Conservation (phyloP, 345 rosid genomes). For the Brassica incana region DNA sequence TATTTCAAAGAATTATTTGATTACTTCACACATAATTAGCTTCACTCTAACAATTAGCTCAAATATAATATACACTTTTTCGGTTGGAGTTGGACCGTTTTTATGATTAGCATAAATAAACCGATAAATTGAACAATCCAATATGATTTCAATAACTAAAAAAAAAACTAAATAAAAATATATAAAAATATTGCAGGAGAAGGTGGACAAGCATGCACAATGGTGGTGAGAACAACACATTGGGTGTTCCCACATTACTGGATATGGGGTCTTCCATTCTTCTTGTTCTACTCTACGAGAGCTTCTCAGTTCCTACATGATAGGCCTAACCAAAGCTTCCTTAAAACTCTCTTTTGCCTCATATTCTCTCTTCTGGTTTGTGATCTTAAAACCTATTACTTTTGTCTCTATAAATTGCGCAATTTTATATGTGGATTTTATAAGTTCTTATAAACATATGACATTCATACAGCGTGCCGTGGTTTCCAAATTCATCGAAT, state of each 20-base stretch:
- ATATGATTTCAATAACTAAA: constrained; percentile 12
- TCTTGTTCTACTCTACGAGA: constrained; percentile 81
- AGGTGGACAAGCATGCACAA: constrained; percentile 66
- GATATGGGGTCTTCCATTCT: constrained; percentile 92
- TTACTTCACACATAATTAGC: constrained; percentile 2
- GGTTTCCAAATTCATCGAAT: constrained; percentile 77
- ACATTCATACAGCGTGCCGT: constrained; percentile 52
- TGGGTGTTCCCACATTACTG: constrained; percentile 87
- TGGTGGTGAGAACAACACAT: constrained; percentile 73
- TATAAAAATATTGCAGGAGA: constrained; percentile 35
- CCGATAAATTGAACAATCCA: neutral
- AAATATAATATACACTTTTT: neutral
- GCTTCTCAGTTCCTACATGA: constrained; percentile 79
- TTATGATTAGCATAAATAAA: neutral
- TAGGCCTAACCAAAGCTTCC: constrained; percentile 65
- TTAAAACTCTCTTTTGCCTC: constrained; percentile 53
- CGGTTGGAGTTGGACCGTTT: constrained; percentile 19
- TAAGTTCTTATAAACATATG: neutral
- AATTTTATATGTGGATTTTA: neutral
- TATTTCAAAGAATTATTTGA: constrained; percentile 4
- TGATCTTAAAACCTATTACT: neutral
- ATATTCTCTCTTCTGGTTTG: constrained; percentile 66
- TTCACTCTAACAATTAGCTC: constrained; percentile 8
- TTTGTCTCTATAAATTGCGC: neutral
- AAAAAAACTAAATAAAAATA: neutral